Conservation (phyloP, 768 basidiomycete genomes). For the Serendipita vermifera region DNA sequence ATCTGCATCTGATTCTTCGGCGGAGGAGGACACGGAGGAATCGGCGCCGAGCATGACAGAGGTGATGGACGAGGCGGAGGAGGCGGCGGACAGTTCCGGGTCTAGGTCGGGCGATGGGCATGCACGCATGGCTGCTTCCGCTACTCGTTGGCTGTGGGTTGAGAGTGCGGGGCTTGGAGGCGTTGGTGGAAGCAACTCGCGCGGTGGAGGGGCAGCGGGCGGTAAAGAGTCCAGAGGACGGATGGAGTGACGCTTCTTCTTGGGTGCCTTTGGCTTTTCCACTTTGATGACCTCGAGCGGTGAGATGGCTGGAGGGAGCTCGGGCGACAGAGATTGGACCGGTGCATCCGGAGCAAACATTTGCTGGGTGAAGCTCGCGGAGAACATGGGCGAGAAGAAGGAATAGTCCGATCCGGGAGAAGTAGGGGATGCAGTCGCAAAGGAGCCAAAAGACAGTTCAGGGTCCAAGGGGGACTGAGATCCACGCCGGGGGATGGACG, state of each 20-base stretch:
- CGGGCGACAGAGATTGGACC: background rate
- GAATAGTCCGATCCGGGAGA: slow-evolving; percentile 6
- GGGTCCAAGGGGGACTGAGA: slow-evolving; percentile 8
- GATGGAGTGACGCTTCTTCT: background rate
- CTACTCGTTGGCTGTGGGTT: background rate
- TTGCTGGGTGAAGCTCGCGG: background rate
- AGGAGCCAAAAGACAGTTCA: background rate
- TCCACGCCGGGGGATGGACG: background rate
- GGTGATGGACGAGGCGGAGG: background rate
- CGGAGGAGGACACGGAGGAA: background rate
- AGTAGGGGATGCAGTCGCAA: background rate
- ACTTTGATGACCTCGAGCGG: background rate
- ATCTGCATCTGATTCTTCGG: too few relatives aligned
- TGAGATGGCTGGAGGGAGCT: background rate
- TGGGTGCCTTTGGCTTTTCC: background rate
- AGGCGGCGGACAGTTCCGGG: background rate
- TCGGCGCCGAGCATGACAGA: background rate
- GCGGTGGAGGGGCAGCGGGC: background rate
- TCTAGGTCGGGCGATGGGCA: slow-evolving; percentile 6
- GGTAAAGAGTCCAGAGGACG: background rate
- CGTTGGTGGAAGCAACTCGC: background rate
- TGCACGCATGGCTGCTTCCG: background rate
- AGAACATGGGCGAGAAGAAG: slow-evolving; percentile 5
- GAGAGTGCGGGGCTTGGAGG: background rate
- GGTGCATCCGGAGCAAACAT: background rate